These are phyloP conservation scores for Mentha longifolia DNA, from an alignment of 257 asterid species.

Conservation along the genomic window DNA sequence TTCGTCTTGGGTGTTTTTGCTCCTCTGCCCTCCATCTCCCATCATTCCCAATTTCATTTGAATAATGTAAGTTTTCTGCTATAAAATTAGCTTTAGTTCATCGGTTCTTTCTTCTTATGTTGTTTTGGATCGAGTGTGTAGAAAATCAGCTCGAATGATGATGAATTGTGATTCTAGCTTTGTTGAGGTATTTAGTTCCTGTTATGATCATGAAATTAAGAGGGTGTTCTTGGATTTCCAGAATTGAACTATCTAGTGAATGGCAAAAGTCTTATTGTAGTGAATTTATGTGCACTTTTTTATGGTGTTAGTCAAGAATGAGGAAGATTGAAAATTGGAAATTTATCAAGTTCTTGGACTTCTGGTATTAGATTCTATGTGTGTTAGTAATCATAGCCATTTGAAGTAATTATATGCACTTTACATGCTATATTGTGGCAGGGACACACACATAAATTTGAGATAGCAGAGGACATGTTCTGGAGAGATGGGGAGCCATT, in stretches of 20 bases:
- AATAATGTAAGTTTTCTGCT: slow-evolving; percentile 36
- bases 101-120: not conserved
- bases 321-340: not conserved
- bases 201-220: slow-evolving; percentile 22
- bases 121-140: not conserved
- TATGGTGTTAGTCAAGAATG: not conserved
- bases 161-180: not conserved
- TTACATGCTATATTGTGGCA: slow-evolving; percentile 32
- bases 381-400: not conserved
- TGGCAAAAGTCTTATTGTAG: not conserved
- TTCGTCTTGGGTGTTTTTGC: slow-evolving; percentile 56
- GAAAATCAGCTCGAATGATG: slow-evolving; percentile 15
- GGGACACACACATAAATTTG: slow-evolving; percentile 59
- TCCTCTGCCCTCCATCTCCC: slow-evolving; percentile 62
- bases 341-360: not conserved
- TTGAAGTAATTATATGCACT: slow-evolving; percentile 4
- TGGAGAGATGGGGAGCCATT: slow-evolving; percentile 89
- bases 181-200: slow-evolving; percentile 19
- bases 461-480: slow-evolving; percentile 78
- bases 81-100: not conserved
- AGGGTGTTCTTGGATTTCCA: slow-evolving; percentile 2
- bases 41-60: slow-evolving; percentile 37
- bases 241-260: not conserved
- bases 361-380: not conserved
- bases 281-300: not conserved